Conservation (phyloP, 78 protist species). For the Speleostelium caveatum region DNA sequence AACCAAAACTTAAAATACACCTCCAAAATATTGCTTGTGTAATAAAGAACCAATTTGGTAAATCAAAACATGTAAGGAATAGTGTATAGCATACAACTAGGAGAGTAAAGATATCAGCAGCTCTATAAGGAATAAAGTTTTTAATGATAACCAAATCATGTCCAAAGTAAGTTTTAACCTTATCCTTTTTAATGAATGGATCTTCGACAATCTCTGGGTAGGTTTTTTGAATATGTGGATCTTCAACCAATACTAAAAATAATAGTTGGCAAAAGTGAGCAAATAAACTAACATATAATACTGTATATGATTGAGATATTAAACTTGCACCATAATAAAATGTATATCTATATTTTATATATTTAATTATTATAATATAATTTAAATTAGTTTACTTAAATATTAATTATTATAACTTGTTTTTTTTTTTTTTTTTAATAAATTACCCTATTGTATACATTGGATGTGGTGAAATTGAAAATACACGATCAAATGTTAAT, state of each 20-base stretch:
- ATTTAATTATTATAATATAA: not conserved
- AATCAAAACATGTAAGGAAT: not conserved
- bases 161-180: slow-evolving; percentile 61
- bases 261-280: slow-evolving; percentile 90
- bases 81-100: slow-evolving; percentile 59
- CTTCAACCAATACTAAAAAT: slow-evolving; percentile 89
- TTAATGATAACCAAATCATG: slow-evolving; percentile 73
- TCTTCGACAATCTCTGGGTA: slow-evolving; percentile 85
- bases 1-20: slow-evolving; percentile 29
- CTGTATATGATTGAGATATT: slow-evolving; percentile 87
- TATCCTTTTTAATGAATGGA: slow-evolving; percentile 52
- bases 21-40: slow-evolving; percentile 83
- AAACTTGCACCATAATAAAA: slow-evolving; percentile 88
- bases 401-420: too few species aligned
- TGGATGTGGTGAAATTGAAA: slow-evolving; percentile 94
- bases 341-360: slow-evolving; percentile 37
- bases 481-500: slow-evolving; percentile 90
- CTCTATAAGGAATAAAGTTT: slow-evolving; percentile 75
- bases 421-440: too few species aligned
- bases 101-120: slow-evolving; percentile 61
- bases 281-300: slow-evolving; percentile 82
- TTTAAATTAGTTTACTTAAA: too few species aligned
- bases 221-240: slow-evolving; percentile 90
- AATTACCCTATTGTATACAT: slow-evolving; percentile 93
- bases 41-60: slow-evolving; percentile 66